Evolutionary conservation across 1,139 yeast genomes (phyloP).

Genomic region (Diutina catenulata): DNA sequence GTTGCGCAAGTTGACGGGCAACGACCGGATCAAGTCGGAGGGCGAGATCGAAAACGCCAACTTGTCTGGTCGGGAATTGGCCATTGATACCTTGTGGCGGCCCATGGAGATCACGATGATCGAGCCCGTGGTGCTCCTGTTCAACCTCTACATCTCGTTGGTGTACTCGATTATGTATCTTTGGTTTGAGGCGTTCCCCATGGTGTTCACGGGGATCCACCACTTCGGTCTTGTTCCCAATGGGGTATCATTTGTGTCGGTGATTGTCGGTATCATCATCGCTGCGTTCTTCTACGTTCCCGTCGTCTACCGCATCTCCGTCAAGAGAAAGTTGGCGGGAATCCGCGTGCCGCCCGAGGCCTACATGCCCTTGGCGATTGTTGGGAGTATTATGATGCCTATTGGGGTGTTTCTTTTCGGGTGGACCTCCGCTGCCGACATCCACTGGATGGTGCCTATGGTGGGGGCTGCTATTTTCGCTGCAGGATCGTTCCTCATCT

Average conservation of each 20-base stretch:
- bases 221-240: constrained; percentile 36
- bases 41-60: constrained; percentile 29
- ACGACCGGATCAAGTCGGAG: constrained; percentile 19
- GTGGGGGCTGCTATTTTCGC: constrained; percentile 30
- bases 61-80: constrained; percentile 16
- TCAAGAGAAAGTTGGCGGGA: constrained; percentile 18
- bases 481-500: constrained; percentile 25
- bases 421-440: constrained; percentile 31
- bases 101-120: constrained; percentile 30
- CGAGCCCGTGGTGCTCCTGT: constrained; percentile 35
- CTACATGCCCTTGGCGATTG: constrained; percentile 41
- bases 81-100: constrained; percentile 35
- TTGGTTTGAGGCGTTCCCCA: constrained; percentile 54
- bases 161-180: constrained; percentile 43
- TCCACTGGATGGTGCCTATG: constrained; percentile 34
- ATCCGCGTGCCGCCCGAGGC: constrained; percentile 46
- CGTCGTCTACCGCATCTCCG: constrained; percentile 13
- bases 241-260: constrained; percentile 35
- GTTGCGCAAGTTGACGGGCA: constrained; percentile 17
- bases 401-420: constrained; percentile 36
- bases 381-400: constrained; percentile 32
- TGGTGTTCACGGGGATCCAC: constrained; percentile 33
- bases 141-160: constrained; percentile 39
- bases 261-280: constrained; percentile 31
- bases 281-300: constrained; percentile 14